Base-by-base conservation (phyloP, 2,329 filamentous ascomycete species). In the Aspergillus neotritici region DNA sequence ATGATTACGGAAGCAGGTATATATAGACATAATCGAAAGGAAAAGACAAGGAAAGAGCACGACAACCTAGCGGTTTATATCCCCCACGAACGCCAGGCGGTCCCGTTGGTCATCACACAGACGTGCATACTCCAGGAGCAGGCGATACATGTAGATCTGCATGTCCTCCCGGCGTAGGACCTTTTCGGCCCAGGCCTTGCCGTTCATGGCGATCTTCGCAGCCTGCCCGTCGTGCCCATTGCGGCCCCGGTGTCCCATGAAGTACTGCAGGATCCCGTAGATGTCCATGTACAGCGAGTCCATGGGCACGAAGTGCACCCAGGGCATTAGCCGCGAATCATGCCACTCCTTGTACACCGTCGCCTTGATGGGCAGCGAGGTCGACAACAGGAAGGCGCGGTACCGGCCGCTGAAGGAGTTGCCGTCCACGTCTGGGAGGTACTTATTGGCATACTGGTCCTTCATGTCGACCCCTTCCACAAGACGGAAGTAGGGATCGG, bases 331-430 rank as follows among this genome's bases (percentile, higher is more conserved):
- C 3, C 86, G 75, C 34, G 76, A 77, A 60, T 90, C 86, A 57
- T 90, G 86, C 87, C 86, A 93, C 62, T 93, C 87, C 14, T 78
- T 75, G 67, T 83, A 93, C 15, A 91, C 70, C 0, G 86, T 88
- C 5, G 83, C 79, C 67, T 91, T 93, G 67, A 93, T 79, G 0
- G 84, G 84, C 7, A 90, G 63, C 12, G 78, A 82, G 2, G 79
- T 85, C 25, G 80, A 85, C 29, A 77, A 73, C 16, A 91, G 68
- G 61, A 90, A 88, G 0, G 77, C 79, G 4, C 82, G 74, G 56
- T 83, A 87, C 5, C 83, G 77, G 1, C 82, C 83, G 17, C 78
- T 83, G 57, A 84, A 85, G 2, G 76, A 80, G 66, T 85, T 82
- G 25, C 86, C 87, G 62, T 91, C 87, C 43, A 91, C 77, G 60